Conservation (phyloP, 805 yeast genomes). For the Pichia sporocuriosa region DNA sequence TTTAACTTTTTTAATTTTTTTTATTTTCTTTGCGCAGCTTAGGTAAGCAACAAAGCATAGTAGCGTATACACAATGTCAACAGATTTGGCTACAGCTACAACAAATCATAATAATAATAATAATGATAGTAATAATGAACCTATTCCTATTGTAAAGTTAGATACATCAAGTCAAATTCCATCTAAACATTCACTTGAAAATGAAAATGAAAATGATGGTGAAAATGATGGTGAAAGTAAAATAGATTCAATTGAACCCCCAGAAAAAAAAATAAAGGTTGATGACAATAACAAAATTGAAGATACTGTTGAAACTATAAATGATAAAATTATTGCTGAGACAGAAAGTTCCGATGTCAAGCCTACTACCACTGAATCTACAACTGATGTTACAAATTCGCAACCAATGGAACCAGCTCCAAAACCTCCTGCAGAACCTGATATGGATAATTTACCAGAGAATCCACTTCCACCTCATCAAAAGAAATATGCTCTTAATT, state of each 20-base stretch:
- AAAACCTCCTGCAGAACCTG: conserved; percentile 67
- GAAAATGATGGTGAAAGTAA: neutral
- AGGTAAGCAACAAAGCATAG: no score
- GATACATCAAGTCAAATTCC: no score
- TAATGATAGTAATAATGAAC: no score
- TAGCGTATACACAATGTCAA: no score
- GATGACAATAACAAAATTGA: no score
- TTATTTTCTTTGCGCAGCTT: neutral
- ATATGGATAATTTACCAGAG: conserved; percentile 58
- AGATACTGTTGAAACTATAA: no score
- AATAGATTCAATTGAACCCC: neutral
- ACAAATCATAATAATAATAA: neutral
- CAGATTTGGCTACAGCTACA: conserved; percentile 1
- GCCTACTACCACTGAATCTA: no score
- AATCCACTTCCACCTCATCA: conserved; percentile 79
- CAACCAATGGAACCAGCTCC: conserved; percentile 54
- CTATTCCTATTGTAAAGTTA: no score
- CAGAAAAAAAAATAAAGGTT: neutral
- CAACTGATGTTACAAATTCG: no score
- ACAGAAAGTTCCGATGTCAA: no score
- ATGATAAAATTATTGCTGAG: no score
- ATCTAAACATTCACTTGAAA: no score
- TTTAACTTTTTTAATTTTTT: neutral
- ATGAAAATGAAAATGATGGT: neutral
- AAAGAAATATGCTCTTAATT: conserved; percentile 66